Percentiles rank a stretch among this genome's conserved stretches.
phyloP scores from a whole-genome alignment of 2,329 filamentous ascomycete genomes.

The Alternaria viburni region DNA sequence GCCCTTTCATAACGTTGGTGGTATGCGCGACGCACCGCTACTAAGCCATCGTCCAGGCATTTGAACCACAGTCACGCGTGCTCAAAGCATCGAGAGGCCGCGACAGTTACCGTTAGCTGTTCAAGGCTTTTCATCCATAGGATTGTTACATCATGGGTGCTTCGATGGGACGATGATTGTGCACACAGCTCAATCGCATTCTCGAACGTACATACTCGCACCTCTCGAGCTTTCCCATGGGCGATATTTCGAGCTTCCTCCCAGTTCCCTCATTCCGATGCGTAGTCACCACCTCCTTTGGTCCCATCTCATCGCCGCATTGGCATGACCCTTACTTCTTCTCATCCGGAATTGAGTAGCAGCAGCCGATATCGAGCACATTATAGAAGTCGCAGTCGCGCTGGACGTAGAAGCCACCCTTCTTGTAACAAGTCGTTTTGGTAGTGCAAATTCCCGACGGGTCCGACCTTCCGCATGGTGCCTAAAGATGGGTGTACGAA shows the following conservation, averaged over 20 bases:
- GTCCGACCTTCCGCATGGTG: constrained; percentile 35
- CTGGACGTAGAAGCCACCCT: constrained; percentile 40
- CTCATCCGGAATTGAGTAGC: constrained; percentile 34
- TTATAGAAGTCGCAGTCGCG: constrained; percentile 40
- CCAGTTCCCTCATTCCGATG: neutral
- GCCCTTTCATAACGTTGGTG: too few relatives aligned
- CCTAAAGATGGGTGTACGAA: too few relatives aligned
- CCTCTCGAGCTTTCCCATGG: neutral
- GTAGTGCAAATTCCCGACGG: constrained; percentile 39
- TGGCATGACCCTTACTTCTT: constrained; percentile 3
- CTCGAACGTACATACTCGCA: too few relatives aligned
- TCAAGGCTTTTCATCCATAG: too few relatives aligned
- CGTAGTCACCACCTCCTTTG: neutral
- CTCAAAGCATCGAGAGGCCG: too few relatives aligned
- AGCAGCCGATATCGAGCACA: constrained; percentile 39
- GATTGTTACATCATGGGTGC: too few relatives aligned
- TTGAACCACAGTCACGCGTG: too few relatives aligned
- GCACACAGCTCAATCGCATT: too few relatives aligned
- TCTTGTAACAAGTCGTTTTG: constrained; percentile 28
- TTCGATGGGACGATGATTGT: too few relatives aligned
- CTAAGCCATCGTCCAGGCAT: too few relatives aligned
- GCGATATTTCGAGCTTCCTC: neutral
- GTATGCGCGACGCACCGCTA: too few relatives aligned
- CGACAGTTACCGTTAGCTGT: too few relatives aligned
- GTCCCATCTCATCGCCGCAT: neutral